phyloP scores from a whole-genome alignment of 257 asterid genomes.

The Eustoma russellianum region DNA sequence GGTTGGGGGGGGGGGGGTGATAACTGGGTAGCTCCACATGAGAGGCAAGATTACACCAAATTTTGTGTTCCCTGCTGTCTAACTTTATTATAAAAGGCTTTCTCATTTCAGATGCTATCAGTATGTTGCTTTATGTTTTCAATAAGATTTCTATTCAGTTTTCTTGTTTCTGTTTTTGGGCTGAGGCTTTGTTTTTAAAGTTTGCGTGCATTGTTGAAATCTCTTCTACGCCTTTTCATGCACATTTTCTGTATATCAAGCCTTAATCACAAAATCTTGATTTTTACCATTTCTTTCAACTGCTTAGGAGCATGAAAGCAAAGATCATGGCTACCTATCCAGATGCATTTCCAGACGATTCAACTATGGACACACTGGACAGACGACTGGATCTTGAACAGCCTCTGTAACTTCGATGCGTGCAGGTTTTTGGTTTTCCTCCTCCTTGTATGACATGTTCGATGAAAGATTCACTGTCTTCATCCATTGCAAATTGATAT shows the following conservation, averaged over 20 bases:
- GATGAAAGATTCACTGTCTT: background rate
- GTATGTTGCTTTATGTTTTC: background rate
- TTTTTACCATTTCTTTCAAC: background rate
- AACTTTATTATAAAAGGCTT: background rate
- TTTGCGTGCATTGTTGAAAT: background rate
- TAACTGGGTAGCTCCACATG: too few species aligned
- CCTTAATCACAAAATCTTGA: background rate
- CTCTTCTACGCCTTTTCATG: background rate
- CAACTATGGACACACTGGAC: slow-evolving; percentile 64
- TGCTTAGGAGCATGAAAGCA: slow-evolving; percentile 62
- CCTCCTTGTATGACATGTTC: background rate
- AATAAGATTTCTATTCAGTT: background rate
- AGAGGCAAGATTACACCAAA: background rate
- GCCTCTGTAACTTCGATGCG: slow-evolving; percentile 32
- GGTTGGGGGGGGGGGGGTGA: too few species aligned
- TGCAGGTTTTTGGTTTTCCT: background rate
- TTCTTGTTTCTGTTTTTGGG: background rate
- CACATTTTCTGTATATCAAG: background rate
- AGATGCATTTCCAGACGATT: slow-evolving; percentile 87
- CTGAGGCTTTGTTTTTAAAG: background rate
- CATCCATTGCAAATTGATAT: background rate
- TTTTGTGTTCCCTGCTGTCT: background rate
- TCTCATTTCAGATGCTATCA: background rate
- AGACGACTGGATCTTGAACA: slow-evolving; percentile 86
- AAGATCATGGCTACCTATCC: slow-evolving; percentile 67